Evolutionary conservation across 345 rosid genomes (phyloP).

Genomic region (Schrenkiella parvula): DNA sequence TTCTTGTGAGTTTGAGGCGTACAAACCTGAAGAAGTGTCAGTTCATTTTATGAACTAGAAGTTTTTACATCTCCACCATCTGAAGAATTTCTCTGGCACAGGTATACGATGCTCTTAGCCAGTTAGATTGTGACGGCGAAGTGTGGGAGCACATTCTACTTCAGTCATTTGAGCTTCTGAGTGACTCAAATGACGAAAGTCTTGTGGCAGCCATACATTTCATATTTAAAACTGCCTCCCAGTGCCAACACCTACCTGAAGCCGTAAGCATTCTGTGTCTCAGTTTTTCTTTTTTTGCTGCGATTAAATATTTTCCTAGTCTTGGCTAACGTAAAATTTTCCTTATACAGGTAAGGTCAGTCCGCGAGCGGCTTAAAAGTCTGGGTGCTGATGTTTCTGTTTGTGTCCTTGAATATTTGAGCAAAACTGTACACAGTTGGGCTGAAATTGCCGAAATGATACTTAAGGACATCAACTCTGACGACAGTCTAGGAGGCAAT

Average conservation of each 20-base stretch:
- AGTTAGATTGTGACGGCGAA: slow-evolving; percentile 80
- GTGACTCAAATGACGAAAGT: slow-evolving; percentile 66
- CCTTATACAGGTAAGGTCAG: slow-evolving; percentile 65
- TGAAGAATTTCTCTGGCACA: slow-evolving; percentile 35
- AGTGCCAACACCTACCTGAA: slow-evolving; percentile 84
- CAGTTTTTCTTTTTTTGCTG: background rate
- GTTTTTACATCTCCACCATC: background rate
- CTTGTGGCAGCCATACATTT: slow-evolving; percentile 84
- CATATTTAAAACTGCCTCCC: slow-evolving; percentile 81
- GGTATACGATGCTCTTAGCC: slow-evolving; percentile 88
- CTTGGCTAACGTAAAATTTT: slow-evolving; percentile 13
- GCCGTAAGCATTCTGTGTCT: slow-evolving; percentile 56
- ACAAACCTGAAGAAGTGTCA: background rate
- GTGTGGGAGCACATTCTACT: slow-evolving; percentile 76
- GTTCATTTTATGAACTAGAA: background rate
- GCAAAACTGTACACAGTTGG: slow-evolving; percentile 87
- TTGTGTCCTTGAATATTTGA: slow-evolving; percentile 73
- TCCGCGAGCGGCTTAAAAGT: slow-evolving; percentile 75
- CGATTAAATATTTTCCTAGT: background rate
- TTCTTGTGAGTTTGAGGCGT: slow-evolving; percentile 5
- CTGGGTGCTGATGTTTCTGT: slow-evolving; percentile 81
- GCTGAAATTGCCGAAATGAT: slow-evolving; percentile 78
- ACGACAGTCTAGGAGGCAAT: slow-evolving; percentile 57
- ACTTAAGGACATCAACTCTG: slow-evolving; percentile 78
- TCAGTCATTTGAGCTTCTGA: slow-evolving; percentile 70